Conservation (phyloP, 2,329 filamentous ascomycete genomes). For the Huntiella bhutanensis region DNA sequence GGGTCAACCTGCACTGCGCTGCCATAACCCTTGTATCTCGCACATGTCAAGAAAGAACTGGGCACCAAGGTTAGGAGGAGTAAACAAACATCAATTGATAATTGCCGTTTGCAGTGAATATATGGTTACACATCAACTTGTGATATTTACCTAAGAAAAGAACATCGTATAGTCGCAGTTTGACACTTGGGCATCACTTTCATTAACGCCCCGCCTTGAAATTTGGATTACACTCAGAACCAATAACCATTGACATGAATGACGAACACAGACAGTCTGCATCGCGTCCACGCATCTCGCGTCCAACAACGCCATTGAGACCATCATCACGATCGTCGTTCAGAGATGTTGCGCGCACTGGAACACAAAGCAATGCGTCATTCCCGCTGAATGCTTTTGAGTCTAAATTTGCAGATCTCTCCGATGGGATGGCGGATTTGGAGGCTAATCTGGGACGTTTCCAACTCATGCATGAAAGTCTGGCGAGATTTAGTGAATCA, state of each 20-base stretch:
- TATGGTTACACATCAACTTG: too few relatives aligned
- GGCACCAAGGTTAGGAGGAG: too few relatives aligned
- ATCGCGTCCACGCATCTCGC: constrained; percentile 46
- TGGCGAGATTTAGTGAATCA: constrained; percentile 84
- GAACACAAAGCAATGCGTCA: constrained; percentile 29
- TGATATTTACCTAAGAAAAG: too few relatives aligned
- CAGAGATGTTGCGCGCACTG: constrained; percentile 49
- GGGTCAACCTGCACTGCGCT: too few relatives aligned
- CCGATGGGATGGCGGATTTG: constrained; percentile 83
- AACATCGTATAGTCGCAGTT: too few relatives aligned
- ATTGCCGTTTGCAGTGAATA: too few relatives aligned
- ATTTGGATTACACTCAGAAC: too few relatives aligned
- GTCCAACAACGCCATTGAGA: constrained; percentile 80
- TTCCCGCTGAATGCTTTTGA: constrained; percentile 70
- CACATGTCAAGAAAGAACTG: too few relatives aligned
- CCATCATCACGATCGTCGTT: constrained; percentile 79
- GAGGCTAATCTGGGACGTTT: constrained; percentile 97
- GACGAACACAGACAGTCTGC: constrained; percentile 25
- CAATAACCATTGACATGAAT: constrained; percentile 2
- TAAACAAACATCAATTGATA: too few relatives aligned
- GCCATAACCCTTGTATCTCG: too few relatives aligned
- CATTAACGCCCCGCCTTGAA: too few relatives aligned
- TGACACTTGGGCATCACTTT: too few relatives aligned
- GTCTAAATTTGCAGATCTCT: constrained; percentile 79
- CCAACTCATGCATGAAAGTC: constrained; percentile 87